Percentiles rank a stretch among this genome's conserved stretches.
Conservation (phyloP, 495 filamentous ascomycete species). For the Pyronema omphalodes region DNA sequence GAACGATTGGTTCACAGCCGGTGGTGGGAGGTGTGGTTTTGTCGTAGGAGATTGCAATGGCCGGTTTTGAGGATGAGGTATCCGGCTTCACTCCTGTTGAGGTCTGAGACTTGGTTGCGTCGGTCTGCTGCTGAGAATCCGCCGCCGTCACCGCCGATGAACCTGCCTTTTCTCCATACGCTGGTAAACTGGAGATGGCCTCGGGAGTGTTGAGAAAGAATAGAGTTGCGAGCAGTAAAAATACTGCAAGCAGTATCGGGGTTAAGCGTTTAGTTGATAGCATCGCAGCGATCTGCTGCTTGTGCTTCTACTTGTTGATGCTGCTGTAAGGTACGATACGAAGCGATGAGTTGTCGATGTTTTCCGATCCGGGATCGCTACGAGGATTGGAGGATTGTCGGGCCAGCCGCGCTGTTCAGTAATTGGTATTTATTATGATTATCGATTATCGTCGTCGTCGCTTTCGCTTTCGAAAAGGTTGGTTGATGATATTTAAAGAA, state of each 20-base stretch:
- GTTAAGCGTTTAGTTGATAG: not conserved
- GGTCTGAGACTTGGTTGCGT: not conserved
- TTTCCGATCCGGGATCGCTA: too few species aligned
- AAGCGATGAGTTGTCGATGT: too few species aligned
- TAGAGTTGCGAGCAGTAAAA: not conserved
- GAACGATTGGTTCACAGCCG: conserved; percentile 13
- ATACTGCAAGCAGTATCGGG: conserved; percentile 1
- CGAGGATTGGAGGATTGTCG: too few species aligned
- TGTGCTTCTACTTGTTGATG: too few species aligned
- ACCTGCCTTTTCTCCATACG: not conserved
- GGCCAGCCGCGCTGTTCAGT: too few species aligned
- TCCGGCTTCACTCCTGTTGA: not conserved
- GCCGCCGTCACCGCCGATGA: not conserved
- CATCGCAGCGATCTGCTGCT: not conserved
- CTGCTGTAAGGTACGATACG: too few species aligned
- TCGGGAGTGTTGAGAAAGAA: not conserved
- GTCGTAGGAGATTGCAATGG: conserved; percentile 10
- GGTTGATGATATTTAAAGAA: too few species aligned
- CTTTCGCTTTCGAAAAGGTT: too few species aligned
- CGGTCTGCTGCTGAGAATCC: not conserved
- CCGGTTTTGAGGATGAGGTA: not conserved
- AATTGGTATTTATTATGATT: too few species aligned
- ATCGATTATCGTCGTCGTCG: too few species aligned
- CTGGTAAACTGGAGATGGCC: not conserved
- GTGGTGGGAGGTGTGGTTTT: conserved; percentile 8